Evolutionary conservation across 768 basidiomycete genomes (phyloP).

Genomic region (Pleurotus sapidus): DNA sequence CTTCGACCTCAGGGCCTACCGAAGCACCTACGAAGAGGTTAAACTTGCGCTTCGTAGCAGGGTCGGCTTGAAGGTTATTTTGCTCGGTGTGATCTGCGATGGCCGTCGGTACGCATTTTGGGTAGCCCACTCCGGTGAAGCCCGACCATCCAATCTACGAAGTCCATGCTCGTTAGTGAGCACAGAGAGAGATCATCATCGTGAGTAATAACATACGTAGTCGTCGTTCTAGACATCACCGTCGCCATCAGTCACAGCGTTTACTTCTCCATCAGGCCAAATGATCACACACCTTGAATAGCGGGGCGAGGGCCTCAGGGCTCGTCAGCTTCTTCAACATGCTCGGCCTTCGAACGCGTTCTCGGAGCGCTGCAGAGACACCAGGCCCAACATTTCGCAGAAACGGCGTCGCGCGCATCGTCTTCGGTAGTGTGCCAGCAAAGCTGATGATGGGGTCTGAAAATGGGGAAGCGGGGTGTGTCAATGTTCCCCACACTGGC

Average conservation of each 20-base stretch:
- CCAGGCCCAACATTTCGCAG: conserved; percentile 22
- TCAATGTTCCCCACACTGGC: not conserved
- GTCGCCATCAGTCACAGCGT: conserved; percentile 1
- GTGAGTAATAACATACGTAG: conserved; percentile 32
- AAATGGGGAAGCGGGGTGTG: not conserved
- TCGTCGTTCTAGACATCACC: conserved; percentile 35
- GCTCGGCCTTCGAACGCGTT: conserved; percentile 38
- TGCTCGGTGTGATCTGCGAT: conserved; percentile 42
- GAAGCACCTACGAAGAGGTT: conserved; percentile 47
- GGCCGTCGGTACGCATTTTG: conserved; percentile 42
- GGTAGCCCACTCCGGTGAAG: conserved; percentile 50
- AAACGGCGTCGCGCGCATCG: conserved; percentile 27
- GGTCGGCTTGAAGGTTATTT: conserved; percentile 41
- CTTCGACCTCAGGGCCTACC: conserved; percentile 47
- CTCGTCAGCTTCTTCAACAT: conserved; percentile 32
- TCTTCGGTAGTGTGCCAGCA: conserved; percentile 1
- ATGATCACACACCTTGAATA: conserved; percentile 33
- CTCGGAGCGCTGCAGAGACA: conserved; percentile 34
- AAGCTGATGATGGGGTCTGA: conserved; percentile 1
- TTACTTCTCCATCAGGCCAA: not conserved
- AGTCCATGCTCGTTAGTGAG: not conserved
- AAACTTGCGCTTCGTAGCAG: conserved; percentile 41
- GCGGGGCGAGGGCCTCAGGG: conserved; percentile 35
- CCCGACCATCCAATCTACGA: conserved; percentile 48
- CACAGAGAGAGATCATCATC: not conserved